Base-by-base conservation (phyloP, 192 early-diverging fungal species). In the Cetraspora pellucida region DNA sequence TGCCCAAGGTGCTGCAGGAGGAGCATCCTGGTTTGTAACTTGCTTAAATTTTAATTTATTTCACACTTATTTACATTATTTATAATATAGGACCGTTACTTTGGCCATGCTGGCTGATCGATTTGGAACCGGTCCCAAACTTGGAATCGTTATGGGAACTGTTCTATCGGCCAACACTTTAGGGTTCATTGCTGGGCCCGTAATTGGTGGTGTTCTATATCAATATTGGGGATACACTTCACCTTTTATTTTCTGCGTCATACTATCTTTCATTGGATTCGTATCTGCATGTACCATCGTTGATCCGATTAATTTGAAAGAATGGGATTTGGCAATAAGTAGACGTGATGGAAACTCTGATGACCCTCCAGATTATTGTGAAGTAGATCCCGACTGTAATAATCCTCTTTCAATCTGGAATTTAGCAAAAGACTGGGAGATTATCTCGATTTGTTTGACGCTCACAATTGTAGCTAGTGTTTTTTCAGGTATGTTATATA, bases 91-190 rank as follows among this genome's bases (percentile, higher is more conserved):
- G 86, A 87, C 92, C 5, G 86, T 92, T 59, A 89, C 89, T 5
- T 81, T 93, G 30, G 90, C 87, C 21, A 89, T 92, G 89, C 78
- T 94, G 17, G 90, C 91, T 23, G 91, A 94, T 74, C 87, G 90
- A 0, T 94, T 89, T 52, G 81, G 85, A 5, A 86, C 87, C 27
- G 81, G 83, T 13, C 81, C 86, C n/a, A 87, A 83, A 31, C 78
- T 91, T 10, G 91, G 91, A 23, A 78, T 87, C n/a, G 90, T 89
- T 14, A 93, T 94, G 91, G 91, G 91, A 16, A 85, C 88, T 17
- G 88, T 89, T 0, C 85, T 92, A 68, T 86, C 86, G 1, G 90
- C 89, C 2, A 87, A 91, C 37, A 88, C 90, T 14, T 74, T 94
- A 16, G 93, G 93, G 3, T 88, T 88, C 47, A 82, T 91, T n/a